phyloP scores from a whole-genome alignment of 2,329 filamentous ascomycete genomes.

The Aureobasidium musti region DNA sequence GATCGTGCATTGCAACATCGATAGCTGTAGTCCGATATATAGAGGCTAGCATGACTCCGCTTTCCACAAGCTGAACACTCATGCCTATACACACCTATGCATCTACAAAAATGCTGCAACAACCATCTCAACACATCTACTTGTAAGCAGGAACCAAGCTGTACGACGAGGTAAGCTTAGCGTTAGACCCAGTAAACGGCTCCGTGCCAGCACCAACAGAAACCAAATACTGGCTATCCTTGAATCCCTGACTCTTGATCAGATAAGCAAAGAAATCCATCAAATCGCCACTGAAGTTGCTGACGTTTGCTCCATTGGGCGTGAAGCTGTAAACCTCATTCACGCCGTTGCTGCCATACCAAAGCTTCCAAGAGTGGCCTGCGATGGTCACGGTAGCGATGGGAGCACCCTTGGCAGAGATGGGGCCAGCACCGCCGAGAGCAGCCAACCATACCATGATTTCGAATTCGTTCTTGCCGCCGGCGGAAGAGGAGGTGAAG shows the following conservation, averaged over 20 bases:
- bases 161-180: slow-evolving; percentile 44
- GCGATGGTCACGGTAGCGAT: slow-evolving; percentile 58
- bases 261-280: slow-evolving; percentile 61
- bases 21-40: no score
- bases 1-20: no score
- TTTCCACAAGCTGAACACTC: no score
- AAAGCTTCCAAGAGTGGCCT: slow-evolving; percentile 60
- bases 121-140: neutral
- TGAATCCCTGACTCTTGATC: slow-evolving; percentile 50
- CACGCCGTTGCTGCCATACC: slow-evolving; percentile 60
- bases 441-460: slow-evolving; percentile 67
- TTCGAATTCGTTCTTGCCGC: slow-evolving; percentile 57
- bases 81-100: no score
- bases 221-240: slow-evolving; percentile 55
- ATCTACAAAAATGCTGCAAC: no score
- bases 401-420: slow-evolving; percentile 57
- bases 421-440: slow-evolving; percentile 59
- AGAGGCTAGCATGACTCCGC: no score
- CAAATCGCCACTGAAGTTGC: slow-evolving; percentile 59
- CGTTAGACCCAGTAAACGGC: slow-evolving; percentile 56
- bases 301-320: slow-evolving; percentile 48
- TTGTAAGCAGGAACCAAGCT: slow-evolving; percentile 27
- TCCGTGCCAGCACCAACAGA: slow-evolving; percentile 59
- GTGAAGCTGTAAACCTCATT: slow-evolving; percentile 65
- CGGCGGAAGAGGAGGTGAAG: slow-evolving; percentile 57